These are phyloP conservation scores for Aspergillus sojae DNA, from an alignment of 2,329 filamentous ascomycete species.

Conservation along the genomic window DNA sequence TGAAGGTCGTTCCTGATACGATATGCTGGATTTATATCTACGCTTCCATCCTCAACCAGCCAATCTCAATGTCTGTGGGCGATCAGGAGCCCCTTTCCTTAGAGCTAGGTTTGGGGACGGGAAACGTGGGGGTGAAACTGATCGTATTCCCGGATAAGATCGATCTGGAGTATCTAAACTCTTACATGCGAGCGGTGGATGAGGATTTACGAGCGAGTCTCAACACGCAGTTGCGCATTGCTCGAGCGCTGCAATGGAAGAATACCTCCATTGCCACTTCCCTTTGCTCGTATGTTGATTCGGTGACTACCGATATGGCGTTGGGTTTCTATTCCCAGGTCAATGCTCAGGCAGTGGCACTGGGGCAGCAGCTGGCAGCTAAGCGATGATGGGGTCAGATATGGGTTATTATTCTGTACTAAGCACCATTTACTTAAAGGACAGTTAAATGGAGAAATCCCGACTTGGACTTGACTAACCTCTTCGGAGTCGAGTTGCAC, in stretches of 20 bases:
- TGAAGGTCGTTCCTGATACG: background rate
- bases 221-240: conserved; percentile 8
- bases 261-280: conserved; percentile 1
- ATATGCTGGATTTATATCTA: background rate
- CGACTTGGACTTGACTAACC: no score
- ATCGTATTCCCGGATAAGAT: background rate
- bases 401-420: background rate
- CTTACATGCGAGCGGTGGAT: background rate
- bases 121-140: background rate
- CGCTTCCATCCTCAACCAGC: background rate
- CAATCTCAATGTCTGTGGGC: background rate
- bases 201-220: background rate
- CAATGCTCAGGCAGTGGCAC: conserved; percentile 4
- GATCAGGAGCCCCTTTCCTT: background rate
- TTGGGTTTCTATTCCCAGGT: background rate
- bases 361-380: conserved; percentile 12
- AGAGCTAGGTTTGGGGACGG: background rate
- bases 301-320: background rate
- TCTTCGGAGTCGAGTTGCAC: no score
- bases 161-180: background rate
- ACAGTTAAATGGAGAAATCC: no score
- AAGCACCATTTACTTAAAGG: no score
- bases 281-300: background rate
- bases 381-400: conserved; percentile 2
- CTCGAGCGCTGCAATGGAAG: conserved; percentile 1